Percentiles rank a stretch among this genome's conserved stretches.
phyloP scores from a whole-genome alignment of 306 rosid genomes.

The Vigna hirtella region DNA sequence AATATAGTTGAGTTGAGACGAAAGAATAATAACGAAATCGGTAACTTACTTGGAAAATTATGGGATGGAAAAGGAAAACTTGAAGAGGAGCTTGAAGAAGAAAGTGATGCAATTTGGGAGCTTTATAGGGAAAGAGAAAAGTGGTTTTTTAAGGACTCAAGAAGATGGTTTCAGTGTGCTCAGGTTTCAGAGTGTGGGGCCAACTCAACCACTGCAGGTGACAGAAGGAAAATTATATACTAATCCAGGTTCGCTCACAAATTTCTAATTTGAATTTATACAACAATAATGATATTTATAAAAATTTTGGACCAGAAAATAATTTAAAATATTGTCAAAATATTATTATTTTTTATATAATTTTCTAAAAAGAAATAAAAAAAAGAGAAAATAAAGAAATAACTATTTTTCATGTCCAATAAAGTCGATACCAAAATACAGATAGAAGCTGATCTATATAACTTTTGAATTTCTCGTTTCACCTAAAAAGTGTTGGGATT shows the following conservation, averaged over 20 bases:
- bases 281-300: not conserved
- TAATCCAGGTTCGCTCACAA: not conserved
- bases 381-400: not conserved
- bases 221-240: not conserved
- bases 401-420: not conserved
- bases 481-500: not conserved
- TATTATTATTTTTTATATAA: no score
- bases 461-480: not conserved
- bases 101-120: conserved; percentile 6
- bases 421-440: not conserved
- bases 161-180: not conserved
- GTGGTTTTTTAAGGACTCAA: conserved; percentile 24
- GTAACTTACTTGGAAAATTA: conserved; percentile 30
- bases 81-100: not conserved
- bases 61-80: conserved; percentile 3
- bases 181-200: conserved; percentile 6
- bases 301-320: no score
- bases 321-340: no score
- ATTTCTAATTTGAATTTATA: not conserved
- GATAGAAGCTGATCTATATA: not conserved
- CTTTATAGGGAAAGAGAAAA: conserved; percentile 47
- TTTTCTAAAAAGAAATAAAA: not conserved
- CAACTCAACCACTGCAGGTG: not conserved
- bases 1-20: not conserved
- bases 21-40: not conserved